Percentiles rank a stretch among this genome's conserved stretches.
These are phyloP conservation scores for Magnaporthales sp. DNA, from an alignment of 2,329 filamentous ascomycete species.

Conservation along the genomic window DNA sequence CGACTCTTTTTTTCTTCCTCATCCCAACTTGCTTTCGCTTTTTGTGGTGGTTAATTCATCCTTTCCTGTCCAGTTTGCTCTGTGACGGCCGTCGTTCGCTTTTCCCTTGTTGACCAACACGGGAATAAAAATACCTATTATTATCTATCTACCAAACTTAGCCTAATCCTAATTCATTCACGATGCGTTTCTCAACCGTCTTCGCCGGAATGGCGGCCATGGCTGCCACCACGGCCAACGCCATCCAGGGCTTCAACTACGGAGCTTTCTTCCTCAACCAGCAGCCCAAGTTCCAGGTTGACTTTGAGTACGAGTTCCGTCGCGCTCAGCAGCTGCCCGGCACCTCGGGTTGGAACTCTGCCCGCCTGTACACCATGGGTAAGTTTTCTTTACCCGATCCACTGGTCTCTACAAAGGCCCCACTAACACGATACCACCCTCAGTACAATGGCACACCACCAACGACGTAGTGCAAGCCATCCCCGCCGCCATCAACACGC, in stretches of 20 bases:
- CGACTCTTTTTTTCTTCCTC: not conserved
- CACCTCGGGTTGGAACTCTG: constrained; percentile 48
- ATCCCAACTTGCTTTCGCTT: not conserved
- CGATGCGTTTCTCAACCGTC: constrained; percentile 30
- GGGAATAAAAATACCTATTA: not conserved
- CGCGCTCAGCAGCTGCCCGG: constrained; percentile 29
- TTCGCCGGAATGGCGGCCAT: constrained; percentile 29
- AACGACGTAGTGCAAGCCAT: constrained; percentile 73
- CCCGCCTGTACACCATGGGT: constrained; percentile 60
- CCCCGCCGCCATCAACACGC: constrained; percentile 56
- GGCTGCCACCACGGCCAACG: constrained; percentile 26
- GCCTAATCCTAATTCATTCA: constrained; percentile 9
- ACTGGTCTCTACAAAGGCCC: too few relatives aligned
- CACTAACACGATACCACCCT: not conserved
- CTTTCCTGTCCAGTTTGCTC: not conserved
- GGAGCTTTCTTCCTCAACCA: constrained; percentile 34
- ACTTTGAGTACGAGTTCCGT: constrained; percentile 38
- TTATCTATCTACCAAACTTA: not conserved
- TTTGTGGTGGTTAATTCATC: not conserved
- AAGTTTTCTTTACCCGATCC: constrained; percentile 26
- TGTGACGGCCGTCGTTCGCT: not conserved
- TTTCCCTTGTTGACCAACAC: not conserved
- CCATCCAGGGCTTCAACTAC: constrained; percentile 45
- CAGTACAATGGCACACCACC: constrained; percentile 36
- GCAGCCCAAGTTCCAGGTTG: constrained; percentile 40